These are phyloP conservation scores for Trichoderma sp. DNA, from an alignment of 2,329 filamentous ascomycete species.

Conservation along the genomic window DNA sequence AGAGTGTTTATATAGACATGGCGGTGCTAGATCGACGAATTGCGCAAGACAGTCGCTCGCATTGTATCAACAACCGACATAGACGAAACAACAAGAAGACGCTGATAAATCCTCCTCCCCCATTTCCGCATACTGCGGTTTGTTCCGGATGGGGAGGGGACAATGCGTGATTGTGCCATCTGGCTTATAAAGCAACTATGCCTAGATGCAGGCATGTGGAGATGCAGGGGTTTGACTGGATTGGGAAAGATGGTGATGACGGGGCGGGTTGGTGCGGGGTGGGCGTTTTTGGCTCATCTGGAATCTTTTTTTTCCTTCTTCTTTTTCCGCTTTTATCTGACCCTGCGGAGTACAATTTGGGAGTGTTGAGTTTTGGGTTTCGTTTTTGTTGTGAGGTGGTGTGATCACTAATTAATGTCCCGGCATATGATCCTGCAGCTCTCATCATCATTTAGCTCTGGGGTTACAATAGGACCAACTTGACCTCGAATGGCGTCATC, in stretches of 20 bases:
- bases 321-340: background rate
- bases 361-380: background rate
- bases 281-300: background rate
- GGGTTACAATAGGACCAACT: background rate
- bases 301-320: background rate
- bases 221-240: too few species aligned
- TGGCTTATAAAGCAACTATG: slow-evolving; percentile 12
- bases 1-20: background rate
- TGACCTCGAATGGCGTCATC: background rate
- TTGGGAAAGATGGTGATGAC: background rate
- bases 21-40: background rate
- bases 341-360: background rate
- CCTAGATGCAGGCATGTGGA: background rate
- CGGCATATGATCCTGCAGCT: background rate
- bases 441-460: background rate
- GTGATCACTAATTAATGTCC: background rate
- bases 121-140: background rate
- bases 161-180: background rate
- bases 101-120: background rate
- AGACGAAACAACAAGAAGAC: background rate
- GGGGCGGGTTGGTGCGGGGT: background rate
- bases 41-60: background rate
- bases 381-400: background rate
- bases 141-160: background rate
- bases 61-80: background rate